Base-by-base conservation (phyloP, 352 stramenopile genomes). In the Phytophthora uliginosa region DNA sequence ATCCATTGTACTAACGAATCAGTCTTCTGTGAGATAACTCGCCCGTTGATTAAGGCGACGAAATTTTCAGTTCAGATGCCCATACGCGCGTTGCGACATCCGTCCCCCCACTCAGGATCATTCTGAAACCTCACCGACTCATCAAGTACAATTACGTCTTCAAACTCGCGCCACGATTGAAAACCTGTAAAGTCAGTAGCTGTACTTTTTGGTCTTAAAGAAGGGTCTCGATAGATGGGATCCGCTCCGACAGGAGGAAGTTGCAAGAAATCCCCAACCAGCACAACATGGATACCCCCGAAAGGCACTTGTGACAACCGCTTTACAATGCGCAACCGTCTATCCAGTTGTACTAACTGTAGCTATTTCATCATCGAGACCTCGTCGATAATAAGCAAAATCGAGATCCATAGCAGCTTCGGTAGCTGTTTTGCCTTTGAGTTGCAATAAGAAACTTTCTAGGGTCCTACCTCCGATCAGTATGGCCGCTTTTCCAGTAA, bases 121-220 rank as follows among this genome's bases (percentile, higher is more conserved):
- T 61, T 51, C 7, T 36, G n/a, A 42, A 77, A 78, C 1, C 66
- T 28, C 31, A 73, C 64, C 1, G 47, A 71, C 4, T 82, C 71
- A 2, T 62, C 54, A 13, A 54, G 42, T 7, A 63, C 54, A 7
- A 54, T 22, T 28, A 54, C 57, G 40, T 40, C 24, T 28, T 54
- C 42, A 54, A 63, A 63, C 24, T 45, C 57, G 26, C 57, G 57
- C 57, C 40, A 63, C 13, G 54, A 26, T 26, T 26, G 24, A 26
- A 26, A 26, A 26, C 24, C 24, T 26, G 24, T 26, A 26, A 26
- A 26, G 24, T 26, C 24, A 26, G 24, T 26, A 26, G 24, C 24
- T 26, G 42, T 28, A 4, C 5, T 24, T 42, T 26, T 26, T 26
- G 24, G 1, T 63, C 8, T 34, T 12, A 26, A 26, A 15, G 36